Evolutionary conservation across 2,329 filamentous ascomycete genomes (phyloP).

Genomic region (Metarhizium album): DNA sequence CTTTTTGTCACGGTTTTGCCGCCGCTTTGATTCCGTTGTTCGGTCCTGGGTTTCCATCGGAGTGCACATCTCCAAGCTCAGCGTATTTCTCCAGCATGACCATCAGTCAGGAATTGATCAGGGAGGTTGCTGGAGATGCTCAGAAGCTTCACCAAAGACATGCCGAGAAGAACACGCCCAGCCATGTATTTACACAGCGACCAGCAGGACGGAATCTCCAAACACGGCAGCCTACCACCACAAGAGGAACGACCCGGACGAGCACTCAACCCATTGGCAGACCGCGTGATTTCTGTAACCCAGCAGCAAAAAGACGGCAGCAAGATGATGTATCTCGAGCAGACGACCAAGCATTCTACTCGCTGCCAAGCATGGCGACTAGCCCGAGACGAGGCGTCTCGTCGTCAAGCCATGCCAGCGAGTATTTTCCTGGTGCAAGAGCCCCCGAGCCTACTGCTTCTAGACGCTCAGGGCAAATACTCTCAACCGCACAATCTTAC

Average conservation of each 20-base stretch:
- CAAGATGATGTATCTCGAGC: background rate
- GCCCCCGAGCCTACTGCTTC: background rate
- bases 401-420: background rate
- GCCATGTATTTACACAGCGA: background rate
- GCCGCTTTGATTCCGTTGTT: slow-evolving; percentile 85
- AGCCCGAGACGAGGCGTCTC: background rate
- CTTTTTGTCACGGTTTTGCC: slow-evolving; percentile 79
- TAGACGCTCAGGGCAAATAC: background rate
- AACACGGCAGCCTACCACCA: background rate
- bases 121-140: slow-evolving; percentile 39
- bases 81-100: slow-evolving; percentile 56
- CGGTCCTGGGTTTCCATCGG: slow-evolving; percentile 64
- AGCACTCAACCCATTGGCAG: background rate
- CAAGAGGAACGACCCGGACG: background rate
- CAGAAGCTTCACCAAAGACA: background rate
- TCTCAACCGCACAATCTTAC: background rate
- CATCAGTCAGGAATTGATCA: slow-evolving; percentile 48
- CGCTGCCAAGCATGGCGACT: slow-evolving; percentile 8
- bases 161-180: background rate
- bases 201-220: background rate
- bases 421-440: background rate
- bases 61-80: slow-evolving; percentile 56
- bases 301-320: background rate
- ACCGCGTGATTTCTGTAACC: background rate
- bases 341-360: slow-evolving; percentile 27